Evolutionary conservation across 2,329 filamentous ascomycete genomes (phyloP).

Genomic region (Hymenoscyphus scutula): DNA sequence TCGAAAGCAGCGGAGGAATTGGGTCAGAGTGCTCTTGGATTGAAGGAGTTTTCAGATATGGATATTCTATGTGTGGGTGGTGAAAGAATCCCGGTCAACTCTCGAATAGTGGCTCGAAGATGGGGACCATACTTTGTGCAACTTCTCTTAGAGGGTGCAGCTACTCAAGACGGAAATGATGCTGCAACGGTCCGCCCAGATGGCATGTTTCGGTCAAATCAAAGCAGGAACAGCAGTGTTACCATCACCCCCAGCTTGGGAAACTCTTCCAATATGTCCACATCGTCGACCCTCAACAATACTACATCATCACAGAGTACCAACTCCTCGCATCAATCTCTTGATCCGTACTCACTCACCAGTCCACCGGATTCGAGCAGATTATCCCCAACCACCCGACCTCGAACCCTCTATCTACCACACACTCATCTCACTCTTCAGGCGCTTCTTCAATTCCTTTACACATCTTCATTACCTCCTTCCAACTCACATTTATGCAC

Average conservation of each 20-base stretch:
- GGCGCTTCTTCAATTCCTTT: slow-evolving; percentile 87
- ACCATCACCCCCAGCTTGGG: slow-evolving; percentile 74
- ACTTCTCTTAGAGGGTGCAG: slow-evolving; percentile 73
- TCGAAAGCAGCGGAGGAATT: slow-evolving; percentile 79
- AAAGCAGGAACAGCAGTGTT: slow-evolving; percentile 72
- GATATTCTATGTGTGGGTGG: slow-evolving; percentile 90
- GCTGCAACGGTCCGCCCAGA: slow-evolving; percentile 70
- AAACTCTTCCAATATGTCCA: slow-evolving; percentile 46
- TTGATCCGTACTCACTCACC: slow-evolving; percentile 21
- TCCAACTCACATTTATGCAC: slow-evolving; percentile 77
- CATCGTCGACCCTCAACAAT: slow-evolving; percentile 47
- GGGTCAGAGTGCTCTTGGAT: slow-evolving; percentile 72
- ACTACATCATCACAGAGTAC: slow-evolving; percentile 25
- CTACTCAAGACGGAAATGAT: slow-evolving; percentile 70
- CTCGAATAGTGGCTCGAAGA: slow-evolving; percentile 77
- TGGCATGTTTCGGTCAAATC: slow-evolving; percentile 51
- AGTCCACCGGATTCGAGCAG: slow-evolving; percentile 43
- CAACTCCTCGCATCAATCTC: slow-evolving; percentile 12
- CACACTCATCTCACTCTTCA: slow-evolving; percentile 89
- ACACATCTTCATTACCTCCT: slow-evolving; percentile 83
- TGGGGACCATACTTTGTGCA: slow-evolving; percentile 98
- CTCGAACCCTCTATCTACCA: slow-evolving; percentile 85
- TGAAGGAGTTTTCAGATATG: slow-evolving; percentile 94
- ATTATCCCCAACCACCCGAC: slow-evolving; percentile 63
- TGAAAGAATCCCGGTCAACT: slow-evolving; percentile 91